Conservation (phyloP, 192 early-diverging fungal species). For the Mortierella alpina region DNA sequence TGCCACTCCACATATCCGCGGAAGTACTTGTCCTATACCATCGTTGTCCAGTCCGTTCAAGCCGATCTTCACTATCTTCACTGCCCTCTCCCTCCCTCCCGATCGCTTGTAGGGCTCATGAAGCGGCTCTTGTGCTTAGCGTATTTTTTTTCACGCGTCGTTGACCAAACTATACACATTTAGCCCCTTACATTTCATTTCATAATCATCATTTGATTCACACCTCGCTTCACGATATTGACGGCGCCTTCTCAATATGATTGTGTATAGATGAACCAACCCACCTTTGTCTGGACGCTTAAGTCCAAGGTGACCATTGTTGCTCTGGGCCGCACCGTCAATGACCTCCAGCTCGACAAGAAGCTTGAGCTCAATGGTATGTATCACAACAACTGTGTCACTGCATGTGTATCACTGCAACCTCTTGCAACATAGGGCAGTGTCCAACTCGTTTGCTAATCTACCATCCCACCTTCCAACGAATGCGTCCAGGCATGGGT, state of each 20-base stretch:
- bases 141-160: background rate
- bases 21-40: too few species aligned
- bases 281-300: conserved; percentile 41
- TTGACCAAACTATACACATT: background rate
- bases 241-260: background rate
- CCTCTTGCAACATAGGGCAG: background rate
- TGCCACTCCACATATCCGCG: background rate
- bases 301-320: conserved; percentile 45
- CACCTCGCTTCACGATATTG: background rate
- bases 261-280: conserved; percentile 13
- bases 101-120: background rate
- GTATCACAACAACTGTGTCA: background rate
- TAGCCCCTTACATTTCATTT: background rate
- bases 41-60: too few species aligned
- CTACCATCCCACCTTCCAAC: background rate
- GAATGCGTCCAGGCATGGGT: conserved; percentile 40
- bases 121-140: too few species aligned
- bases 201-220: background rate
- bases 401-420: background rate
- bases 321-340: conserved; percentile 50
- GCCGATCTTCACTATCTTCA: too few species aligned
- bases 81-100: background rate
- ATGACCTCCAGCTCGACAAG: conserved; percentile 44
- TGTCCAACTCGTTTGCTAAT: too few species aligned
- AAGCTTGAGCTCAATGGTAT: conserved; percentile 39